A percentile compares a stretch with the other conserved stretches of the same genome.
Evolutionary conservation across 306 rosid genomes (phyloP).

Genomic region (Glycine tomentella): DNA sequence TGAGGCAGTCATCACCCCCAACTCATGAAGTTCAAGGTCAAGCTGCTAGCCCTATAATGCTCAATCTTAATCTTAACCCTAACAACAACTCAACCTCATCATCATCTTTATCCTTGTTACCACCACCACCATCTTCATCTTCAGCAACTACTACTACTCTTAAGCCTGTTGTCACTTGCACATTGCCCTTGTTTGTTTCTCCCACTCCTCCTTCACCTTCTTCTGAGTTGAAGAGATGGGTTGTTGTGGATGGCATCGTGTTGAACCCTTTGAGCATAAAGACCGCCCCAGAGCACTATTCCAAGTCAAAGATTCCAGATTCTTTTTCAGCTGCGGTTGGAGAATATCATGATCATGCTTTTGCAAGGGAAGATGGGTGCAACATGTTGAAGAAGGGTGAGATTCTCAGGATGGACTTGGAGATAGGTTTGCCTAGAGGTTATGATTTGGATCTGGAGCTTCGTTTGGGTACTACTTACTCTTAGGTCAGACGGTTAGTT

Average conservation of each 20-base stretch:
- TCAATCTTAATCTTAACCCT: slow-evolving; percentile 39
- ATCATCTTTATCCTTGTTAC: slow-evolving; percentile 34
- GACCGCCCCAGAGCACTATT: slow-evolving; percentile 27
- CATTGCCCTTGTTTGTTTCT: slow-evolving; percentile 60
- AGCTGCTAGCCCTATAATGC: too few relatives aligned
- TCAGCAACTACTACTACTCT: background rate
- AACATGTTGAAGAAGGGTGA: slow-evolving; percentile 56
- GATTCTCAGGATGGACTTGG: slow-evolving; percentile 72
- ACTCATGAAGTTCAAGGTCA: background rate
- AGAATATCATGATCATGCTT: slow-evolving; percentile 33
- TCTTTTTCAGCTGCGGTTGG: slow-evolving; percentile 39
- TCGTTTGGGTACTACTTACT: slow-evolving; percentile 77
- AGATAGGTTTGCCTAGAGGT: slow-evolving; percentile 59
- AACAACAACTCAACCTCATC: slow-evolving; percentile 47
- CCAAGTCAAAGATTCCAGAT: slow-evolving; percentile 37
- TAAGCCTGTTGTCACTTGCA: slow-evolving; percentile 47
- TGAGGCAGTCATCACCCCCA: slow-evolving; percentile 72
- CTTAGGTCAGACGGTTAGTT: slow-evolving; percentile 37
- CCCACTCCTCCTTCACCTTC: slow-evolving; percentile 37
- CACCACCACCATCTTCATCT: slow-evolving; percentile 31
- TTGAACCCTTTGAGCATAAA: slow-evolving; percentile 49
- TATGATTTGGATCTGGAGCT: slow-evolving; percentile 91
- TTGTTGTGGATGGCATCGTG: slow-evolving; percentile 48
- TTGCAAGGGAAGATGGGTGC: slow-evolving; percentile 45
- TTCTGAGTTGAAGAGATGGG: slow-evolving; percentile 52